Evolutionary conservation across 306 rosid genomes (phyloP).

Genomic region (Cyclanthera cordifolia): DNA sequence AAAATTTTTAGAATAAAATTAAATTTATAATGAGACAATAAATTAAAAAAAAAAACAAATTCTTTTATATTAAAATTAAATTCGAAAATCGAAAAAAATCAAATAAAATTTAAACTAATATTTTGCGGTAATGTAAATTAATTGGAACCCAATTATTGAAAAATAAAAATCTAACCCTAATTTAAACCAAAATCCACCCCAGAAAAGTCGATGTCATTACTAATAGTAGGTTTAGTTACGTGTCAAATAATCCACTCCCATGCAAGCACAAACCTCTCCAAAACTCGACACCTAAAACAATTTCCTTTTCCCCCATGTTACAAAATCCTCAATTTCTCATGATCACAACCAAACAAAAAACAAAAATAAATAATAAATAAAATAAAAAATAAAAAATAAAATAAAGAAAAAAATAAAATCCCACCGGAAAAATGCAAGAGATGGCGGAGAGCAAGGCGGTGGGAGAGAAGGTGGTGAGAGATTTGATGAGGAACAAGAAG

Average conservation of each 20-base stretch:
- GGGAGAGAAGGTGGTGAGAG: conserved; percentile 43
- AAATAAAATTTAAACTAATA: no score
- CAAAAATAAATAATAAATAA: neutral
- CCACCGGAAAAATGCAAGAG: conserved; percentile 36
- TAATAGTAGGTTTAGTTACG: no score
- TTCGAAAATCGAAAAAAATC: no score
- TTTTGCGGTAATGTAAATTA: no score
- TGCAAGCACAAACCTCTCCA: neutral
- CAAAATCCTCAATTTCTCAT: neutral
- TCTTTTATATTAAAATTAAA: no score
- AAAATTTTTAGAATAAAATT: no score
- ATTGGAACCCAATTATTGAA: no score
- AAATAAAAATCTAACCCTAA: no score
- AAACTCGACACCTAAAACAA: neutral
- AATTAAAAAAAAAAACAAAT: no score
- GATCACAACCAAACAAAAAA: neutral
- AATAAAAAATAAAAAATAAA: neutral
- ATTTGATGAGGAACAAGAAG: conserved; percentile 43
- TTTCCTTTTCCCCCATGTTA: neutral
- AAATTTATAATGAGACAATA: no score
- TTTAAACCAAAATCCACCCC: no score
- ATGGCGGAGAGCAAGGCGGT: neutral
- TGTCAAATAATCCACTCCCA: neutral
- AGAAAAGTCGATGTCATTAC: no score
- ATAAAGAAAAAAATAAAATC: neutral